Evolutionary conservation across 345 rosid genomes (phyloP).

Genomic region (Murraya paniculata): DNA sequence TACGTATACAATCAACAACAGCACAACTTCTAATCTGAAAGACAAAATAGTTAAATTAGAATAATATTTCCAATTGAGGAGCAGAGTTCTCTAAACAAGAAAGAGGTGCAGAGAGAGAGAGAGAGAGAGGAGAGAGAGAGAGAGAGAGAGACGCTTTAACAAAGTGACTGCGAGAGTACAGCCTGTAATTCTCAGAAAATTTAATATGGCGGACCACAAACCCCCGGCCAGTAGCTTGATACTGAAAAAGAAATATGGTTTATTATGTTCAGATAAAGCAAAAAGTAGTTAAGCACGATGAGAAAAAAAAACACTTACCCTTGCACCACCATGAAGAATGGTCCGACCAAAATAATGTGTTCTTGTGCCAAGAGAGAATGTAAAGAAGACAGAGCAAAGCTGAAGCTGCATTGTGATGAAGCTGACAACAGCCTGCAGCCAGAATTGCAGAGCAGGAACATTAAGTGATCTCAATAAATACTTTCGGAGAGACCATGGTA

Average conservation of each 20-base stretch:
- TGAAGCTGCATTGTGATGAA: constrained; percentile 95
- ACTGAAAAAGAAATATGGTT: constrained; percentile 43
- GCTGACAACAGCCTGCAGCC: constrained; percentile 83
- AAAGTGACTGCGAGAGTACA: constrained; percentile 96
- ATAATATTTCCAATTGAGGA: constrained; percentile 1
- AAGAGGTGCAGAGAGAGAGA: too few species aligned
- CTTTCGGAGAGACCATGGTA: not conserved
- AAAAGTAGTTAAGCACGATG: not conserved
- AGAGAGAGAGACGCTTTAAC: constrained; percentile 62
- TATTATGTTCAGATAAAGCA: constrained; percentile 11
- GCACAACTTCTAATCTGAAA: constrained; percentile 78
- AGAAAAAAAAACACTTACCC: constrained; percentile 46
- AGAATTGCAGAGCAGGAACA: constrained; percentile 15
- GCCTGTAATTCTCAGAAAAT: constrained; percentile 90
- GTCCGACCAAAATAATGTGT: constrained; percentile 98
- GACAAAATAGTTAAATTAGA: constrained; percentile 21
- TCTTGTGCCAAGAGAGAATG: constrained; percentile 92
- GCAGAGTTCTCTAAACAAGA: not conserved
- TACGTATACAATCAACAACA: constrained; percentile 72
- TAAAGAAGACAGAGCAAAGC: constrained; percentile 95
- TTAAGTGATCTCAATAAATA: not conserved
- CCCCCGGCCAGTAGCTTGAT: constrained; percentile 97
- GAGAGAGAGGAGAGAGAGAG: not conserved
- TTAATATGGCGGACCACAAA: constrained; percentile 92
- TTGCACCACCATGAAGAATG: constrained; percentile 97